A percentile compares a stretch with the other conserved stretches of the same genome.
Conservation (phyloP, 2,329 filamentous ascomycete genomes). For the Penicillium sp. region DNA sequence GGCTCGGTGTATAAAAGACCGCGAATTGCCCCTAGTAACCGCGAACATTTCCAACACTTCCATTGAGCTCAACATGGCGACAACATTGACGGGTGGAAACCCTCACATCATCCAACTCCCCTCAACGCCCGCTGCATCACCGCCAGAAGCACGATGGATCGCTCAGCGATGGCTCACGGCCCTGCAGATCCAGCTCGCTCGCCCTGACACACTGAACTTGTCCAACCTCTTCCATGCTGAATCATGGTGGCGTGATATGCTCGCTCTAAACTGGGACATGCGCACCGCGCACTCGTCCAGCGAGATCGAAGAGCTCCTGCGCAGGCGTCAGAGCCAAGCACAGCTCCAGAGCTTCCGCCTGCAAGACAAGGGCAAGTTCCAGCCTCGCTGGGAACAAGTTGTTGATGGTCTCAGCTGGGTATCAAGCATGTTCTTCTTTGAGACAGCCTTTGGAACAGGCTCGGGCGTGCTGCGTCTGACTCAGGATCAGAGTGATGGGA, state of each 20-base stretch:
- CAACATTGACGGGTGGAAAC: conserved; percentile 24
- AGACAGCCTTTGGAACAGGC: conserved; percentile 37
- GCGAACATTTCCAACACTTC: not conserved
- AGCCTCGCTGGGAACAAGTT: conserved; percentile 29
- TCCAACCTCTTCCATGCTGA: conserved; percentile 34
- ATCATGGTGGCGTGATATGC: conserved; percentile 44
- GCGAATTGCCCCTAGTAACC: not conserved
- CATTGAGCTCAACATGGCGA: conserved; percentile 13
- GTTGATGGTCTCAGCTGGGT: conserved; percentile 35
- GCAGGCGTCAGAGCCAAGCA: conserved; percentile 24
- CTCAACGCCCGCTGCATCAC: conserved; percentile 19
- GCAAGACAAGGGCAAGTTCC: conserved; percentile 33
- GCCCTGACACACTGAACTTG: conserved; percentile 16
- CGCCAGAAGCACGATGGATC: conserved; percentile 25
- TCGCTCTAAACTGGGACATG: conserved; percentile 42
- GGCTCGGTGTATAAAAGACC: not conserved
- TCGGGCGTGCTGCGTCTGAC: conserved; percentile 34
- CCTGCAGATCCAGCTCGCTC: conserved; percentile 26
- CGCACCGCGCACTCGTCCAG: conserved; percentile 34
- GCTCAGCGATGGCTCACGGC: conserved; percentile 35
- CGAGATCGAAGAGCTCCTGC: conserved; percentile 33
- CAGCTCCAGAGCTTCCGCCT: conserved; percentile 32
- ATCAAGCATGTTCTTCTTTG: conserved; percentile 41
- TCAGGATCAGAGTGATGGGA: conserved; percentile 19
- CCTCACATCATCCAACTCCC: conserved; percentile 34